Evolutionary conservation across 1,139 yeast species (phyloP).

Genomic region (Diutina sp.): DNA sequence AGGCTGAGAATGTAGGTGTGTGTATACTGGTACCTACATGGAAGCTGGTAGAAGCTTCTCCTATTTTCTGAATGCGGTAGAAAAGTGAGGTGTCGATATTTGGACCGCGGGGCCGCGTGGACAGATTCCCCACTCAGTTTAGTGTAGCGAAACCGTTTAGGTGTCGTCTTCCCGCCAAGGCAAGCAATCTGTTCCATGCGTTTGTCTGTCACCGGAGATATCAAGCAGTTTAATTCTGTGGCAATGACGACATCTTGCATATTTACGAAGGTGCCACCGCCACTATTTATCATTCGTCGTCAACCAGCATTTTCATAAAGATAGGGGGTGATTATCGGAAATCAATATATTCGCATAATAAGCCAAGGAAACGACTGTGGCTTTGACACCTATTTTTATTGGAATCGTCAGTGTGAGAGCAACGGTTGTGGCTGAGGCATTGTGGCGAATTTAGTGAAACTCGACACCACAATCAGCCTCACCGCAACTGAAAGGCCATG

Average conservation of each 20-base stretch:
- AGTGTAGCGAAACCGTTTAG: background rate
- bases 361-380: too few species aligned
- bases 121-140: background rate
- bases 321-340: too few species aligned
- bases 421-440: background rate
- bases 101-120: background rate
- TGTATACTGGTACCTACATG: background rate
- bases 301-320: too few species aligned
- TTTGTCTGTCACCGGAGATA: background rate
- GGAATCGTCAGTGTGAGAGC: too few species aligned
- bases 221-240: background rate
- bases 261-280: background rate
- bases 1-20: background rate
- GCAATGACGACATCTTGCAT: background rate
- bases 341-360: too few species aligned
- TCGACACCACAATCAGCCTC: background rate
- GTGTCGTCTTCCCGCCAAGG: background rate
- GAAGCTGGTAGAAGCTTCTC: background rate
- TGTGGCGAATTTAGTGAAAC: background rate
- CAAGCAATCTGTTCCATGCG: background rate
- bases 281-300: background rate
- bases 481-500: background rate
- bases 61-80: background rate
- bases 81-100: background rate
- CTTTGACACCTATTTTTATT: too few species aligned